Percentiles rank a stretch among this genome's conserved stretches.
Evolutionary conservation across 2,329 filamentous ascomycete genomes (phyloP).

Genomic region (Tolypocladium ophioglossoides): DNA sequence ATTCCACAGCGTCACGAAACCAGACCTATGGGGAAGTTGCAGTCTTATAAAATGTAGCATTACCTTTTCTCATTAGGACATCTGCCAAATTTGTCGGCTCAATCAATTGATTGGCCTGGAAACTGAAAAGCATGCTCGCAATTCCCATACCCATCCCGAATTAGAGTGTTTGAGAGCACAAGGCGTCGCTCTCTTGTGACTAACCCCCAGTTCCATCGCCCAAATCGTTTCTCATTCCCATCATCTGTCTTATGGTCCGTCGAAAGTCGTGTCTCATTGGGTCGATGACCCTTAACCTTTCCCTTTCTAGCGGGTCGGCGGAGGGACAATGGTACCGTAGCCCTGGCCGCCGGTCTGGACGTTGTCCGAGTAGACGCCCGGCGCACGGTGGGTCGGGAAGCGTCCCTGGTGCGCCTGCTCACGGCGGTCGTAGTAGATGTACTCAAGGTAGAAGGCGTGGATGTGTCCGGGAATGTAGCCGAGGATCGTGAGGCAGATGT

Average conservation of each 20-base stretch:
- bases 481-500: conserved; percentile 54
- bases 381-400: conserved; percentile 42
- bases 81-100: neutral
- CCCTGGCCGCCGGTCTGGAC: conserved; percentile 64
- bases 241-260: neutral
- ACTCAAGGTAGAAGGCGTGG: conserved; percentile 73
- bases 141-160: neutral
- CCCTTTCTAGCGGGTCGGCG: conserved; percentile 11
- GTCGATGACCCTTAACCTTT: neutral
- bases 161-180: neutral
- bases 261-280: neutral
- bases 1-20: neutral
- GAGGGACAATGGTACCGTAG: conserved; percentile 39
- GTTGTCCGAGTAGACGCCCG: conserved; percentile 61
- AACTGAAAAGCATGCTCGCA: neutral
- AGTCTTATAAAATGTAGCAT: too few species aligned
- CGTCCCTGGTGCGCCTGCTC: conserved; percentile 51
- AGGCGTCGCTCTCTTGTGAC: neutral
- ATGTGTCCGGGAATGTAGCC: conserved; percentile 71
- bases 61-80: too few species aligned
- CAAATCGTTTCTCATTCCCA: neutral
- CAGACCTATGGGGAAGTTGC: neutral
- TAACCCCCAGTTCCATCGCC: neutral
- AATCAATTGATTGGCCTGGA: neutral
- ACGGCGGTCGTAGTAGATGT: conserved; percentile 68